Evolutionary conservation across 345 rosid genomes (phyloP).

Genomic region (Salix purpurea): DNA sequence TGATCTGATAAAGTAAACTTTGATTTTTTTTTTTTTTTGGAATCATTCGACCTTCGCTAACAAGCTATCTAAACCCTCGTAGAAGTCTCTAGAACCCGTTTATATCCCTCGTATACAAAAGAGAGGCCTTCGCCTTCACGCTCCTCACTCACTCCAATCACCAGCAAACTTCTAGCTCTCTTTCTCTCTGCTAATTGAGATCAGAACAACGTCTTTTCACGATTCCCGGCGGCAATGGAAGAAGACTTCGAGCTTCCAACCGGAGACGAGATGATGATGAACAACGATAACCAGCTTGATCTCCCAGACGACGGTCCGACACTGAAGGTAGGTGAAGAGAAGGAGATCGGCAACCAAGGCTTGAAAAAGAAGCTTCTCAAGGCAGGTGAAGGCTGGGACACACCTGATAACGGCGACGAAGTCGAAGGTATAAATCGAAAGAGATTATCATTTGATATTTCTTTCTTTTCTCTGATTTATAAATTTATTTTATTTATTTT

Average conservation of each 20-base stretch:
- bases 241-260: constrained; percentile 20
- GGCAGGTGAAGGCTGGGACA: constrained; percentile 69
- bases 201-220: neutral
- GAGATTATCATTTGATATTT: no score
- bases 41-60: no score
- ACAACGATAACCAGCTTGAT: constrained; percentile 6
- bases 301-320: constrained; percentile 2
- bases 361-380: constrained; percentile 81
- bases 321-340: constrained; percentile 24
- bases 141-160: neutral
- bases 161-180: neutral
- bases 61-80: neutral
- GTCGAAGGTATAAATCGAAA: constrained; percentile 56
- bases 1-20: no score
- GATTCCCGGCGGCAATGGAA: constrained; percentile 1
- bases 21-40: no score
- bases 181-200: neutral
- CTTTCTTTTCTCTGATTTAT: neutral
- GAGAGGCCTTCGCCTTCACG: neutral
- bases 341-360: constrained; percentile 72
- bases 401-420: constrained; percentile 71
- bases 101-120: no score
- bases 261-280: constrained; percentile 17
- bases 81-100: constrained; percentile 16
- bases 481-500: neutral